Percentiles rank a stretch among this genome's conserved stretches.
Conservation (phyloP, 768 basidiomycete species). For the Leccinum uliginosum region DNA sequence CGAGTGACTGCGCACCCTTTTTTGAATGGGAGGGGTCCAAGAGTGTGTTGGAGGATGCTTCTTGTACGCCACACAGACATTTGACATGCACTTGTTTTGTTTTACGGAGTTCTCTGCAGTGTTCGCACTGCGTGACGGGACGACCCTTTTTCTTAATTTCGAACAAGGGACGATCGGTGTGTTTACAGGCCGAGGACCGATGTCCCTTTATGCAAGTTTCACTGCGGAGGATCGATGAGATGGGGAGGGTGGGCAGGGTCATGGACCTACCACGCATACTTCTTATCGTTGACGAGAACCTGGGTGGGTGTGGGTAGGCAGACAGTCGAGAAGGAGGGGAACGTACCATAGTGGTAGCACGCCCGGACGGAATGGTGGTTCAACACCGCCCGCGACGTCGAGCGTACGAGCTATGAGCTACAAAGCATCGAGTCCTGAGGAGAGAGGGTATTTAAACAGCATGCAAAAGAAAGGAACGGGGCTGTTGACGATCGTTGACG, state of each 20-base stretch:
- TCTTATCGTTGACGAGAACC: constrained; percentile 71
- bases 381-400: constrained; percentile 55
- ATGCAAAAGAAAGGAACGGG: constrained; percentile 34
- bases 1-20: constrained; percentile 53
- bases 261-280: constrained; percentile 73
- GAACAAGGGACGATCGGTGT: constrained; percentile 82
- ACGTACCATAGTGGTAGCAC: constrained; percentile 37
- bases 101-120: constrained; percentile 45
- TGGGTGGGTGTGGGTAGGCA: constrained; percentile 23
- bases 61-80: constrained; percentile 40
- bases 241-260: neutral
- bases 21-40: constrained; percentile 37
- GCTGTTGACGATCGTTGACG: constrained; percentile 53
- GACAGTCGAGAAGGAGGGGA: constrained; percentile 3
- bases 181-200: constrained; percentile 83
- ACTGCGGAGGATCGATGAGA: constrained; percentile 36
- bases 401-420: constrained; percentile 46
- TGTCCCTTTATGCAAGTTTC: constrained; percentile 95
- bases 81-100: constrained; percentile 44
- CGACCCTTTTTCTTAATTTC: constrained; percentile 70
- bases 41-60: constrained; percentile 20
- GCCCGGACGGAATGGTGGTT: constrained; percentile 36
- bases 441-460: constrained; percentile 42
- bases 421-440: constrained; percentile 25
- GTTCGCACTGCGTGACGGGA: constrained; percentile 52